A percentile compares a stretch with the other conserved stretches of the same genome.
Evolutionary conservation across 768 basidiomycete species (phyloP).

Genomic region (Trametes cubensis): DNA sequence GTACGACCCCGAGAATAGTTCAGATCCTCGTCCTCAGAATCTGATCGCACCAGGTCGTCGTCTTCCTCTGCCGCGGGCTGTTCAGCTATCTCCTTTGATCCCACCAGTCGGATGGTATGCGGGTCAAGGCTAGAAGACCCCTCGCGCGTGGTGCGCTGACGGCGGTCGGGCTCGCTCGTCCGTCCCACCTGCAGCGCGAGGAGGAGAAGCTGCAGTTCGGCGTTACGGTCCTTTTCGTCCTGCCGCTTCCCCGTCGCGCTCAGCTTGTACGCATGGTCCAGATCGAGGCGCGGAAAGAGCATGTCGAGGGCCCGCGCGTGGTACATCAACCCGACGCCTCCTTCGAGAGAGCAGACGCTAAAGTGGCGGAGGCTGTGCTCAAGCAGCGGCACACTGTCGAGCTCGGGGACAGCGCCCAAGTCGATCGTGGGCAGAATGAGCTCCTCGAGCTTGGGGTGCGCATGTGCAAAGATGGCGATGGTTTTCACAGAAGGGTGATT

Average conservation of each 20-base stretch:
- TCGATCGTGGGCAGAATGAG: conserved; percentile 5
- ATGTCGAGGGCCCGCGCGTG: conserved; percentile 9
- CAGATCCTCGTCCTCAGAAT: too few species aligned
- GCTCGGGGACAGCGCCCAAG: neutral
- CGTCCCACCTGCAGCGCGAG: conserved; percentile 13
- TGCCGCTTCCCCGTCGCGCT: neutral
- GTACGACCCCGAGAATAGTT: too few species aligned
- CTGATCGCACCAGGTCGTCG: too few species aligned
- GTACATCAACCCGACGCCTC: neutral
- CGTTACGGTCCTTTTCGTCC: neutral
- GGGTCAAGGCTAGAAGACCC: too few species aligned
- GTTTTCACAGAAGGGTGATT: conserved; percentile 1
- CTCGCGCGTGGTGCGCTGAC: neutral
- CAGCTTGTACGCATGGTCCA: neutral
- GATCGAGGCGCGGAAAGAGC: conserved; percentile 14
- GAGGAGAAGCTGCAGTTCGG: conserved; percentile 8
- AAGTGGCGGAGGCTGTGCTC: conserved; percentile 5
- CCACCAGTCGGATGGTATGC: too few species aligned
- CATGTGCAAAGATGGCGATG: conserved; percentile 10
- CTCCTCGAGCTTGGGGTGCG: conserved; percentile 1
- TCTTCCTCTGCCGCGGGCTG: too few species aligned
- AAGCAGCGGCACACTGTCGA: conserved; percentile 2
- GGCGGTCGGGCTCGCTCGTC: neutral
- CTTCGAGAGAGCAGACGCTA: neutral
- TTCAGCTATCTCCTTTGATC: too few species aligned